These are phyloP conservation scores for Seiridium unicorne DNA, from an alignment of 2,329 filamentous ascomycete species.

Conservation along the genomic window DNA sequence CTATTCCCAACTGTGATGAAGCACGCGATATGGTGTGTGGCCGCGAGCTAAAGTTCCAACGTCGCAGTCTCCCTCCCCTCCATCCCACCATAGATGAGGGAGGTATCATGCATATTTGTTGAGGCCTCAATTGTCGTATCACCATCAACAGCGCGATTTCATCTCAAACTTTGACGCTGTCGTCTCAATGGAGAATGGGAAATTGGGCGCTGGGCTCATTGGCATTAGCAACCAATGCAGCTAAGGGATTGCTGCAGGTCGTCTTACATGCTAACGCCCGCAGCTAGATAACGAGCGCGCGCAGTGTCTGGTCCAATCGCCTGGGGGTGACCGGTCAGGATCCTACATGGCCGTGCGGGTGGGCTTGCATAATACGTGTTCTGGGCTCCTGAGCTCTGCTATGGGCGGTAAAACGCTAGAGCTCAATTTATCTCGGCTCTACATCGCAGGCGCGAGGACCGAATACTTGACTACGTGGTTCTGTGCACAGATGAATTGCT, in stretches of 20 bases:
- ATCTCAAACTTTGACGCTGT: neutral
- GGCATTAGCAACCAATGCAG: neutral
- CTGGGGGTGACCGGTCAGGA: neutral
- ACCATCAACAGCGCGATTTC: neutral
- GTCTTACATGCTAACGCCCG: conserved; percentile 3
- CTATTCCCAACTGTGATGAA: neutral
- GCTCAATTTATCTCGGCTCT: neutral
- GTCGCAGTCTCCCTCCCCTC: neutral
- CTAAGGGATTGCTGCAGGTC: neutral
- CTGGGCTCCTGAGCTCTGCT: neutral
- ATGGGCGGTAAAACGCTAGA: neutral
- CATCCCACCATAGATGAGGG: neutral
- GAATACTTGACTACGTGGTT: neutral
- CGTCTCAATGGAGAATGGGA: neutral
- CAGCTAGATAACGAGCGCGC: conserved; percentile 2
- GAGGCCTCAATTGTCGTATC: neutral
- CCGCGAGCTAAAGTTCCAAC: neutral
- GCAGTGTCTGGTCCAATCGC: neutral
- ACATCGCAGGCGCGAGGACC: neutral
- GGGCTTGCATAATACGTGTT: conserved; percentile 3
- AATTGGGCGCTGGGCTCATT: neutral
- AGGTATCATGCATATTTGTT: neutral
- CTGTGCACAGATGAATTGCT: too few relatives aligned
- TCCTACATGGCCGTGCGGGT: neutral
- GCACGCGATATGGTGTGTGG: neutral